Percentiles rank a stretch among this genome's conserved stretches.
phyloP scores from a whole-genome alignment of 768 basidiomycete genomes.

The Calocybe indica region DNA sequence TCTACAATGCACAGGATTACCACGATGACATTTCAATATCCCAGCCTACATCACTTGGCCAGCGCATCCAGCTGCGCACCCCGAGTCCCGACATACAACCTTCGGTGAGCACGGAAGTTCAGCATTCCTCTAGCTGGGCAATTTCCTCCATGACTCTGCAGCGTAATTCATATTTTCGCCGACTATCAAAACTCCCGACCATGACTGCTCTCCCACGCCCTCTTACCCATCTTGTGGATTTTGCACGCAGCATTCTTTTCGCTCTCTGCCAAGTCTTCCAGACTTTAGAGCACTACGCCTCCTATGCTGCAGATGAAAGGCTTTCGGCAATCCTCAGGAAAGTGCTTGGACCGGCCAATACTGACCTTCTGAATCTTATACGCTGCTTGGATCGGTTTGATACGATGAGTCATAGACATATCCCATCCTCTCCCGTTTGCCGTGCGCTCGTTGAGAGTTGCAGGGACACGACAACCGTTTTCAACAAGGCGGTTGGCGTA shows the following conservation, averaged over 20 bases:
- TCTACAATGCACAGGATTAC: too few species aligned
- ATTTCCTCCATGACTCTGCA: constrained; percentile 68
- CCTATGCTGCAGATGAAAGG: constrained; percentile 78
- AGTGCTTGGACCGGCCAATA: constrained; percentile 80
- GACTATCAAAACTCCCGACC: constrained; percentile 75
- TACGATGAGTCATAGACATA: constrained; percentile 58
- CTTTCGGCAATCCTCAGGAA: constrained; percentile 75
- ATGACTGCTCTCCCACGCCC: constrained; percentile 65
- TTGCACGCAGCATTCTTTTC: constrained; percentile 89
- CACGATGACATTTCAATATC: too few species aligned
- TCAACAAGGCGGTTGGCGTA: constrained; percentile 84
- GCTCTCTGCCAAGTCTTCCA: constrained; percentile 89
- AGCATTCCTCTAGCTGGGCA: constrained; percentile 24
- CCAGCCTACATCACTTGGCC: constrained; percentile 18
- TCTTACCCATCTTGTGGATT: constrained; percentile 70
- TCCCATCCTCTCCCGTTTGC: constrained; percentile 70
- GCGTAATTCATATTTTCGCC: constrained; percentile 89
- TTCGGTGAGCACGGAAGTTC: constrained; percentile 3
- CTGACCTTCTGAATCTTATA: constrained; percentile 79
- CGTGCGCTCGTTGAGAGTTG: constrained; percentile 77
- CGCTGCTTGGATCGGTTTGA: constrained; percentile 90
- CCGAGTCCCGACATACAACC: constrained; percentile 18
- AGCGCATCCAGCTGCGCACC: constrained; percentile 15
- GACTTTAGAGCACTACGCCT: constrained; percentile 80
- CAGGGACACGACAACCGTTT: constrained; percentile 75